Evolutionary conservation across 768 basidiomycete species (phyloP), one percentile per base, ranked within the genome.

Genomic region (Dendrothele bispora): DNA sequence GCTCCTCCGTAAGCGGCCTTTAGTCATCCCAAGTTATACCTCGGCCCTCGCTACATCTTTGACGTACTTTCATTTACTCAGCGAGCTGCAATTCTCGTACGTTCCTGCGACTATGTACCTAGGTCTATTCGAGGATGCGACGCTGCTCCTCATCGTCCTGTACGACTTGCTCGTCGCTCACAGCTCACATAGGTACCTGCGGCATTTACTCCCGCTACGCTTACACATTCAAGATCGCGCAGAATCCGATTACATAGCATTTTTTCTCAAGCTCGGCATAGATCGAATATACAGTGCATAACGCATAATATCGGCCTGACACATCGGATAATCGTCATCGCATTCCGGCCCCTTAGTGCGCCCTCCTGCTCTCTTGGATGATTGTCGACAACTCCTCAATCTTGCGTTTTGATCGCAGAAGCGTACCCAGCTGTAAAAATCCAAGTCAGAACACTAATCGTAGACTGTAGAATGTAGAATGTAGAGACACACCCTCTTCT

Each of bases 321-420:
- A 12, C 20, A 42, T 14, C 15, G 20, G 32, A 36, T 18, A 53
- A 39, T n/a, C n/a, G n/a, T n/a, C n/a, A 25, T 46, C 24, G 21
- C 37, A 26, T 39, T 34, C 14, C 21, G 26, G 36, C 50, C 24
- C 28, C 55, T 63, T 69, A 77, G 62, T 79, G 77, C 29, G 82
- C 77, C 74, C 90, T 78, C 77, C 90, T 84, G 78, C 87, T 90
- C 80, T 92, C 90, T 76, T 90, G 88, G 76, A 99, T 95, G 66
- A 98, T 83, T 46, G 63, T 83, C 51, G 85, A 76, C 58, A 99
- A 83, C 75, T 99, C 95, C 74, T 99, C 97, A 66, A 99, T 71
- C 83, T 99, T 99, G 77, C 93, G 87, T 78, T 98, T 99, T 59
- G 95, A 95, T 60, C 97, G 92, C 64, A 95, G 77, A 58, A 98